Evolutionary conservation across 306 rosid species (phyloP).

Genomic region (Alnus rubra): DNA sequence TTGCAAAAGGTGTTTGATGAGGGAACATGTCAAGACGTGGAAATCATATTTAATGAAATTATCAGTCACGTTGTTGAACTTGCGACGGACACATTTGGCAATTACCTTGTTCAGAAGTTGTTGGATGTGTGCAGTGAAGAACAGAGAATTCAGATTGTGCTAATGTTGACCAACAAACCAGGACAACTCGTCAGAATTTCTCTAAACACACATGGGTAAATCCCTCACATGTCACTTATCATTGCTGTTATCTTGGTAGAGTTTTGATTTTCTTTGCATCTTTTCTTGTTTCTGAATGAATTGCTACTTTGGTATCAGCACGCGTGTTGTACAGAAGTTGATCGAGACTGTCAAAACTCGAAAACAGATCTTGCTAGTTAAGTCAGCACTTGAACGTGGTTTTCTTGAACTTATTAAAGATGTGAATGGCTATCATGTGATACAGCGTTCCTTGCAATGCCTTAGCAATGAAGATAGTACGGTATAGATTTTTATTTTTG

Average conservation of each 20-base stretch:
- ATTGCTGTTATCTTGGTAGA: not conserved
- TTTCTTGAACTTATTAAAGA: constrained; percentile 69
- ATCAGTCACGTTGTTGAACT: constrained; percentile 60
- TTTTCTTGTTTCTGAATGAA: constrained; percentile 7
- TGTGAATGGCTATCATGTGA: constrained; percentile 61
- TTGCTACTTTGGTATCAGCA: constrained; percentile 37
- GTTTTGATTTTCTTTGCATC: constrained; percentile 1
- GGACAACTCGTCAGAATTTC: constrained; percentile 64
- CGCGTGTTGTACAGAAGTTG: constrained; percentile 79
- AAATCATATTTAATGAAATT: constrained; percentile 51
- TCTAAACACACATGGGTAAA: constrained; percentile 64
- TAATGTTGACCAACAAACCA: constrained; percentile 44
- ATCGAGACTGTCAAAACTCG: constrained; percentile 49
- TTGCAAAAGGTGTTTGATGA: constrained; percentile 58
- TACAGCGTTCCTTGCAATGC: constrained; percentile 69
- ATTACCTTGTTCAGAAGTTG: constrained; percentile 82
- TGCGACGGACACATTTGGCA: constrained; percentile 68
- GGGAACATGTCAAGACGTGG: constrained; percentile 48
- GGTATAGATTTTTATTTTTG: constrained; percentile 33
- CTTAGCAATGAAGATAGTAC: constrained; percentile 52
- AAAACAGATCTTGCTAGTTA: constrained; percentile 39
- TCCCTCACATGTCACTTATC: constrained; percentile 1
- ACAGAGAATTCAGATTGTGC: constrained; percentile 54
- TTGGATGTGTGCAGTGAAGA: constrained; percentile 55
- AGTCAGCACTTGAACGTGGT: constrained; percentile 57